A percentile compares a stretch with the other conserved stretches of the same genome.
Evolutionary conservation across 2,329 filamentous ascomycete genomes (phyloP).

Genomic region (Diaporthe batatas): DNA sequence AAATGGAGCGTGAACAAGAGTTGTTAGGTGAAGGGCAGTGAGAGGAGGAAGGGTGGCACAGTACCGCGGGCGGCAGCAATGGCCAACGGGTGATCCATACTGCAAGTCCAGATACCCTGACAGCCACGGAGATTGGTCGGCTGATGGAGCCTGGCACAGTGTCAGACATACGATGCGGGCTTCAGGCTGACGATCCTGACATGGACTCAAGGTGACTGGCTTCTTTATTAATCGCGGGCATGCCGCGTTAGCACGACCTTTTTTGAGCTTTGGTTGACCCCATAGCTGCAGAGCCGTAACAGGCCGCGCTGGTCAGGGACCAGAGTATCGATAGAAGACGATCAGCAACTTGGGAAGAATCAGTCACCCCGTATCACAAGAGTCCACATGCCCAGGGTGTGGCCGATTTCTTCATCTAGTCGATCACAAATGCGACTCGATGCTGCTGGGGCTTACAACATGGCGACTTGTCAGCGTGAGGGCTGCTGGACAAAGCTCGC

Average conservation of each 20-base stretch:
- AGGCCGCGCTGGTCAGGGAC: background rate
- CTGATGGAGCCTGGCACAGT: slow-evolving; percentile 35
- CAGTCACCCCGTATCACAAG: background rate
- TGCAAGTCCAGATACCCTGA: background rate
- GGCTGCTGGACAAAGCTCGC: background rate
- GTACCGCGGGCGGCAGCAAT: slow-evolving; percentile 25
- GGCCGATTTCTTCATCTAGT: background rate
- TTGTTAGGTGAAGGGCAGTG: slow-evolving; percentile 27
- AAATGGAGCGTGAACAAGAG: slow-evolving; percentile 9
- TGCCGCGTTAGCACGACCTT: slow-evolving; percentile 24
- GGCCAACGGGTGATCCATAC: slow-evolving; percentile 22
- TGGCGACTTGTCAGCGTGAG: background rate
- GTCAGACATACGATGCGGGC: slow-evolving; percentile 21
- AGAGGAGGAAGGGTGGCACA: slow-evolving; percentile 31
- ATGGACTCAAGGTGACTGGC: slow-evolving; percentile 14
- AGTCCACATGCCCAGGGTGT: background rate
- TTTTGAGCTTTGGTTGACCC: slow-evolving; percentile 18
- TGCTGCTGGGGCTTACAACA: background rate
- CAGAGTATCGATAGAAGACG: background rate
- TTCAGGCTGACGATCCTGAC: slow-evolving; percentile 34
- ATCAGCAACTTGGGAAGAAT: background rate
- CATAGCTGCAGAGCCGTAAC: slow-evolving; percentile 12
- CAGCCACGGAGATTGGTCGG: slow-evolving; percentile 35
- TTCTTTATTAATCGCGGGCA: slow-evolving; percentile 20
- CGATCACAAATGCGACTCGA: background rate